phyloP scores from a whole-genome alignment of 2,329 filamentous ascomycete genomes.

The Thielaviopsis euricoi region DNA sequence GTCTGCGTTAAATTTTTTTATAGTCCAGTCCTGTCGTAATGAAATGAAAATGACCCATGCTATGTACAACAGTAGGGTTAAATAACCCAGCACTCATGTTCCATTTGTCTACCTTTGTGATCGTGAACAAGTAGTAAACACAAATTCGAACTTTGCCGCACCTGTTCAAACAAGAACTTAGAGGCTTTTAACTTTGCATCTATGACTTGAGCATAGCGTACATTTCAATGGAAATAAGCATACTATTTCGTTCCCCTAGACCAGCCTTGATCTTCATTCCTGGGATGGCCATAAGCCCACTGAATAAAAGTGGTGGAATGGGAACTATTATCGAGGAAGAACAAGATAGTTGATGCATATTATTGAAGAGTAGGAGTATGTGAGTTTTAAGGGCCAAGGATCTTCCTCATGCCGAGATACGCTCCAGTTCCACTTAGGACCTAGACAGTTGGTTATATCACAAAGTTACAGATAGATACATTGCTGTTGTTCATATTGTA shows the following conservation, averaged over 20 bases:
- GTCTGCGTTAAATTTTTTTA: no score
- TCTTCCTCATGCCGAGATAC: background rate
- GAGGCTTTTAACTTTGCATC: no score
- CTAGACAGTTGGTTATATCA: background rate
- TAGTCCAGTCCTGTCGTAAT: no score
- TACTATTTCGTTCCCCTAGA: background rate
- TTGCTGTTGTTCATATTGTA: background rate
- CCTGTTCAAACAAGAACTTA: no score
- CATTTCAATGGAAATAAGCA: background rate
- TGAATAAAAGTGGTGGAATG: background rate
- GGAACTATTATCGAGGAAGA: background rate
- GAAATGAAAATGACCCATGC: no score
- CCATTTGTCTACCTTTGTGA: no score
- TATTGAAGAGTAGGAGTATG: background rate
- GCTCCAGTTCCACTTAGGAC: no score
- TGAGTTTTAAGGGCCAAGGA: background rate
- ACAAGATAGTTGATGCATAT: background rate
- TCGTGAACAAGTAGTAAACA: no score
- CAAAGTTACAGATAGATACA: background rate
- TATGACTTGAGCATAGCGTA: background rate
- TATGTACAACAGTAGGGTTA: no score
- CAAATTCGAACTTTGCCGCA: no score
- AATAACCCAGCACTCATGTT: no score
- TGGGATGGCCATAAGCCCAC: background rate
- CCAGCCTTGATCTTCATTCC: background rate